Conservation (phyloP, 768 basidiomycete species). For the Lactarius hatsudake region DNA sequence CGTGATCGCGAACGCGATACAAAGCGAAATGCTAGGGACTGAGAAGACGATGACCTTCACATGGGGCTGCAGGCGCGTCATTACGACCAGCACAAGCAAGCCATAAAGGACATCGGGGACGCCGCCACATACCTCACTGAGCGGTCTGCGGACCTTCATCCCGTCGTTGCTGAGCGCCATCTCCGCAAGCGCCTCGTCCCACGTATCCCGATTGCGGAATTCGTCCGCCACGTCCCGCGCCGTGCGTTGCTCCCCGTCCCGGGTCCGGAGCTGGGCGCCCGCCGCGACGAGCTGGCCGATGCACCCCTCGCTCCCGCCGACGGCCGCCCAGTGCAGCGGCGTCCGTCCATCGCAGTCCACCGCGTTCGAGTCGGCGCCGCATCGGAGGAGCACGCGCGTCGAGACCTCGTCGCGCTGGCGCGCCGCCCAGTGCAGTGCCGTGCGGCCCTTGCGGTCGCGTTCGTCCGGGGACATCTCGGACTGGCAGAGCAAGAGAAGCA, state of each 20-base stretch:
- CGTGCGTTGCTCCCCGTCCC: constrained; percentile 78
- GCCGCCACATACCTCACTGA: constrained; percentile 76
- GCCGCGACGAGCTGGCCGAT: constrained; percentile 82
- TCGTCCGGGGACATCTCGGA: constrained; percentile 81
- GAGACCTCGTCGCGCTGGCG: constrained; percentile 96
- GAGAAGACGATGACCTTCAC: constrained; percentile 10
- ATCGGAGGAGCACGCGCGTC: constrained; percentile 81
- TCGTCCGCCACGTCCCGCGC: constrained; percentile 91
- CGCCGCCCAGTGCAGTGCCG: constrained; percentile 95
- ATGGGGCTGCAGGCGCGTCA: constrained; percentile 1
- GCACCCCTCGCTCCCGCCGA: constrained; percentile 80
- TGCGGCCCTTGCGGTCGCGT: constrained; percentile 86
- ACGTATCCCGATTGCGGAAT: constrained; percentile 73
- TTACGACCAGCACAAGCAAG: not conserved
- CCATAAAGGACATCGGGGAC: constrained; percentile 22
- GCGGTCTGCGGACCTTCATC: constrained; percentile 54
- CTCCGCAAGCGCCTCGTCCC: constrained; percentile 82
- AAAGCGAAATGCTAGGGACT: not conserved
- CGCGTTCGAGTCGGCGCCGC: constrained; percentile 75
- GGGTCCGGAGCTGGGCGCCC: constrained; percentile 76
- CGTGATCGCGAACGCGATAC: constrained; percentile 3
- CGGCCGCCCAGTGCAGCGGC: constrained; percentile 94
- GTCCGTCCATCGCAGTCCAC: constrained; percentile 78
- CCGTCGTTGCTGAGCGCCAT: constrained; percentile 78
- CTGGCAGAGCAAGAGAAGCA: constrained; percentile 87